A percentile compares a stretch with the other conserved stretches of the same genome.
Conservation (phyloP, 192 early-diverging fungal species). For the Coemansia sp. region DNA sequence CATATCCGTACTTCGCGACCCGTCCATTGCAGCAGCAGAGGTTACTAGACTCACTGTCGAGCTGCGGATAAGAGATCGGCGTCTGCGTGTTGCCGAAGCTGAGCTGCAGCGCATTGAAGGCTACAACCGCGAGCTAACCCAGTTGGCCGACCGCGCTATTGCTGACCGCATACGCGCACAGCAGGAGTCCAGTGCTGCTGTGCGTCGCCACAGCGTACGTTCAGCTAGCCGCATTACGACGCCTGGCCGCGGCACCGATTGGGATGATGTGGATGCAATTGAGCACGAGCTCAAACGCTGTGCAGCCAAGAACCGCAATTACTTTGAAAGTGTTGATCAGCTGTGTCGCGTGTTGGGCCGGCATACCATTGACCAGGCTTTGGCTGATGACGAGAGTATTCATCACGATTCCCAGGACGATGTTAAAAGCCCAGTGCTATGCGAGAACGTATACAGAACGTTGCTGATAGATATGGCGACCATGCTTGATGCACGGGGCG, state of each 20-base stretch:
- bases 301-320: conserved; percentile 22
- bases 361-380: conserved; percentile 33
- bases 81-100: conserved; percentile 9
- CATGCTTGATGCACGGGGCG: conserved; percentile 22
- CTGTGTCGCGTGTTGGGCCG: conserved; percentile 35
- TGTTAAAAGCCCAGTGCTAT: not conserved
- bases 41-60: conserved; percentile 19
- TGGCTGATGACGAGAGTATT: conserved; percentile 10
- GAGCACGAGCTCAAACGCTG: conserved; percentile 33
- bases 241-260: conserved; percentile 38
- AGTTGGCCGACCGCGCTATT: conserved; percentile 29
- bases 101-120: conserved; percentile 28
- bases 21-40: conserved; percentile 13
- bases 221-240: conserved; percentile 22
- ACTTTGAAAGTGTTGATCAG: conserved; percentile 32
- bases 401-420: not conserved
- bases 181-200: conserved; percentile 28
- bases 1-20: conserved; percentile 17
- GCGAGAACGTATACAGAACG: conserved; percentile 36
- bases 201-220: conserved; percentile 19
- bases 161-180: conserved; percentile 23
- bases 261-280: conserved; percentile 47
- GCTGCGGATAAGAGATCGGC: conserved; percentile 17
- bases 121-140: conserved; percentile 29
- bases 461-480: conserved; percentile 41